Conservation (phyloP, 2,329 filamentous ascomycete species). For the Amauroascus verrucosus region DNA sequence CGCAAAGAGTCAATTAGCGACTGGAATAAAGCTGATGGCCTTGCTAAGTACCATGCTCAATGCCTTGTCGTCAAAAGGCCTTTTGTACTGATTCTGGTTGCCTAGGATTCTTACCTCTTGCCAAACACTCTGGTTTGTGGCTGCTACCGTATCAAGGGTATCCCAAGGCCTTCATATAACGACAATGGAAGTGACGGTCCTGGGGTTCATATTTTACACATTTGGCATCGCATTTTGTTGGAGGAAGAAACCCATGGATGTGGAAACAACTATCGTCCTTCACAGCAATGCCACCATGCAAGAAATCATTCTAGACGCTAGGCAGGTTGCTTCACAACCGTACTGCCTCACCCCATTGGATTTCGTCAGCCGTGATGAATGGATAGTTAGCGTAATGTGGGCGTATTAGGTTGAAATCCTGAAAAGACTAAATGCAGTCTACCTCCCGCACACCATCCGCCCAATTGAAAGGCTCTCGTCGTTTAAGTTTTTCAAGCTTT, state of each 20-base stretch:
- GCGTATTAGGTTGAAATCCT: conserved; percentile 7
- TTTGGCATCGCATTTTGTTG: conserved; percentile 23
- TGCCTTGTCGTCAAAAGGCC: background rate
- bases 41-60: conserved; percentile 12
- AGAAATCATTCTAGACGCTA: conserved; percentile 19
- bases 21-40: conserved; percentile 18
- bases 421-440: background rate
- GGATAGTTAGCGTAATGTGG: conserved; percentile 3
- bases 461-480: background rate
- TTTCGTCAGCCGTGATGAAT: conserved; percentile 9
- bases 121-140: conserved; percentile 19
- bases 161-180: conserved; percentile 19
- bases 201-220: conserved; percentile 23
- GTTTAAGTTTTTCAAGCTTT: background rate
- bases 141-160: conserved; percentile 14
- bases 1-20: conserved; percentile 18
- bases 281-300: conserved; percentile 14
- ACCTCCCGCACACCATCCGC: background rate
- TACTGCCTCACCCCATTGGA: conserved; percentile 8
- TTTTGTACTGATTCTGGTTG: background rate
- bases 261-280: conserved; percentile 18
- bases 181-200: conserved; percentile 23
- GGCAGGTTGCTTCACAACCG: conserved; percentile 9
- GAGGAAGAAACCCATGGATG: conserved; percentile 24
- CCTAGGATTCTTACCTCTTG: conserved; percentile 14